Conservation (phyloP, 2,329 filamentous ascomycete species). For the Nannizziopsis barbatae region DNA sequence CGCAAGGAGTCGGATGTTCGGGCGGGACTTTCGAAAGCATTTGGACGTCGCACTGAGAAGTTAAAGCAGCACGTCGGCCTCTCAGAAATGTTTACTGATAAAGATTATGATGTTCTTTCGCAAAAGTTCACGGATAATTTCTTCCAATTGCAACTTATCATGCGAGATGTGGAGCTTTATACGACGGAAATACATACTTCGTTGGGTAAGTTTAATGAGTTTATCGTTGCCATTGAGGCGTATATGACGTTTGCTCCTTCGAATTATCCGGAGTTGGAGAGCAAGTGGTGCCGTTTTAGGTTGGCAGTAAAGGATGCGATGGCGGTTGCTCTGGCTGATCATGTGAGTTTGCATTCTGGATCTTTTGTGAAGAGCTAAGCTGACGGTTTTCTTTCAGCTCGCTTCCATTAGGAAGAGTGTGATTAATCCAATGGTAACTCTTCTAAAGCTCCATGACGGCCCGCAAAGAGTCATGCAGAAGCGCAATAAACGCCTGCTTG, state of each 20-base stretch:
- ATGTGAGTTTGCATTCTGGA: slow-evolving; percentile 44
- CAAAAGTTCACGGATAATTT: slow-evolving; percentile 89
- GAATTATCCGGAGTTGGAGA: slow-evolving; percentile 72
- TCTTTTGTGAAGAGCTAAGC: neutral
- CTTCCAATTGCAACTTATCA: slow-evolving; percentile 79
- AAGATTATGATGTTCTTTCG: slow-evolving; percentile 65
- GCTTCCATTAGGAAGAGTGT: slow-evolving; percentile 65
- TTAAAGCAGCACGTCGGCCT: slow-evolving; percentile 59
- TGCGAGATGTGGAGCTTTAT: slow-evolving; percentile 89
- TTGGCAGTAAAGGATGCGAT: slow-evolving; percentile 78
- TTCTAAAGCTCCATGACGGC: slow-evolving; percentile 69
- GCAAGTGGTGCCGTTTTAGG: slow-evolving; percentile 88
- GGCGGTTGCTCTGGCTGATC: slow-evolving; percentile 69
- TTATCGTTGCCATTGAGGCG: slow-evolving; percentile 69
- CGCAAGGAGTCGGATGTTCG: slow-evolving; percentile 81
- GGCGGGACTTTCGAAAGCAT: slow-evolving; percentile 73
- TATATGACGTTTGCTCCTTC: slow-evolving; percentile 61
- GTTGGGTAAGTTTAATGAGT: slow-evolving; percentile 68
- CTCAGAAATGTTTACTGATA: slow-evolving; percentile 61
- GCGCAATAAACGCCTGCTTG: slow-evolving; percentile 79
- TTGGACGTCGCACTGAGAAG: slow-evolving; percentile 80
- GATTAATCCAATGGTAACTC: slow-evolving; percentile 68
- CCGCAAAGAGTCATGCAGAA: slow-evolving; percentile 88
- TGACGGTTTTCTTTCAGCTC: slow-evolving; percentile 31
- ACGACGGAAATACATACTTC: slow-evolving; percentile 69